These are phyloP conservation scores for Cubamyces lactineus DNA, from an alignment of 768 basidiomycete genomes.

Conservation along the genomic window DNA sequence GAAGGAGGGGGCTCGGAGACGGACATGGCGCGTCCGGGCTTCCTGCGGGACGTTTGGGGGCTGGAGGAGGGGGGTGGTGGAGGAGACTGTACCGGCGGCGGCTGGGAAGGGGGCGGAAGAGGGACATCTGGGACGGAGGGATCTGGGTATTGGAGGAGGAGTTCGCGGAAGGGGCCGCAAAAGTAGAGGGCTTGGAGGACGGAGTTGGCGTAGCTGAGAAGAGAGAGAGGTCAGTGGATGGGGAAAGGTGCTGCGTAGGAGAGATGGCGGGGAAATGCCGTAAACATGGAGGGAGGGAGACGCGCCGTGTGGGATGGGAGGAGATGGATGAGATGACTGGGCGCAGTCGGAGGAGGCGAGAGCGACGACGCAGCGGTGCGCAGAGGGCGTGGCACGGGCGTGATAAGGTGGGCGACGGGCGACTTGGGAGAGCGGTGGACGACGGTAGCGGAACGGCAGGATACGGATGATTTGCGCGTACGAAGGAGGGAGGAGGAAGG, in stretches of 20 bases:
- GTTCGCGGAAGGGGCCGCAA: constrained; percentile 90
- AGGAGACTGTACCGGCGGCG: constrained; percentile 35
- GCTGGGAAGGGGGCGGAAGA: constrained; percentile 32
- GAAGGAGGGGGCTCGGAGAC: constrained; percentile 34
- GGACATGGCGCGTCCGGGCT: constrained; percentile 56
- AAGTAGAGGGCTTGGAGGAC: constrained; percentile 97
- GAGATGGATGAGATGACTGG: neutral
- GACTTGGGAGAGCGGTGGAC: too few relatives aligned
- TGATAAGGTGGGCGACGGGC: too few relatives aligned
- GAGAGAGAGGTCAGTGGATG: constrained; percentile 4
- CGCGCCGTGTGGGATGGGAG: neutral
- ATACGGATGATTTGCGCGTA: too few relatives aligned
- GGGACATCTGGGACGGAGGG: constrained; percentile 46
- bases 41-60: constrained; percentile 47
- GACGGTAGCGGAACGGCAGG: too few relatives aligned
- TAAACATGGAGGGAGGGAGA: neutral
- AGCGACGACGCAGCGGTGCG: too few relatives aligned
- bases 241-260: neutral
- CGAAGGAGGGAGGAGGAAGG: neutral
- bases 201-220: constrained; percentile 94
- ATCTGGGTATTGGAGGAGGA: constrained; percentile 74
- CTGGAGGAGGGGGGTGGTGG: constrained; percentile 37
- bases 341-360: too few relatives aligned
- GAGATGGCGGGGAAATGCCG: too few relatives aligned
- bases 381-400: too few relatives aligned